Conservation (phyloP, 176 grass and related monocot species). For the Poa annua region DNA sequence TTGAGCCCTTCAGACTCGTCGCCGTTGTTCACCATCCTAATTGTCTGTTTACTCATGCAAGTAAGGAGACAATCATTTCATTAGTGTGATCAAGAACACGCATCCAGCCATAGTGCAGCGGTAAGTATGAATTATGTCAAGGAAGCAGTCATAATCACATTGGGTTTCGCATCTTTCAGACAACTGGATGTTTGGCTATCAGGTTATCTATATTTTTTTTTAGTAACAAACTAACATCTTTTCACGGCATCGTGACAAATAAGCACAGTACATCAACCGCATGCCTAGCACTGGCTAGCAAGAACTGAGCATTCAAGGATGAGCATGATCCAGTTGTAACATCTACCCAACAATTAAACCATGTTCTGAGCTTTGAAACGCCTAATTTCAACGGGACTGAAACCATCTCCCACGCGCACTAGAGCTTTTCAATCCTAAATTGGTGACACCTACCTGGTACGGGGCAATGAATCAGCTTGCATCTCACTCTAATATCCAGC, state of each 20-base stretch:
- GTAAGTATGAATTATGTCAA: neutral
- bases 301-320: neutral
- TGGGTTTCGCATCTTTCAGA: neutral
- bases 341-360: constrained; percentile 9
- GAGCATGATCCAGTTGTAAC: neutral
- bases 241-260: neutral
- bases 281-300: neutral
- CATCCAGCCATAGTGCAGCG: constrained; percentile 12
- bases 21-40: constrained; percentile 53
- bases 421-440: constrained; percentile 2
- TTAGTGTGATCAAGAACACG: neutral
- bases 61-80: constrained; percentile 20
- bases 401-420: neutral
- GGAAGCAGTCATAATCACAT: neutral
- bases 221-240: neutral
- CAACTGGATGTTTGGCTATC: neutral
- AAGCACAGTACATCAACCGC: neutral
- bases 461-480: constrained; percentile 37
- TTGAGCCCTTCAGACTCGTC: constrained; percentile 59
- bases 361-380: neutral
- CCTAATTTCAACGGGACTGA: neutral
- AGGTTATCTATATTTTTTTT: no score
- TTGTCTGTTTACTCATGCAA: constrained; percentile 24
- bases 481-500: constrained; percentile 46
- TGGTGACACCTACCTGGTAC: neutral